A percentile compares a stretch with the other conserved stretches of the same genome.
Conservation (phyloP, 2,329 filamentous ascomycete species). For the Grosmannia serpens region DNA sequence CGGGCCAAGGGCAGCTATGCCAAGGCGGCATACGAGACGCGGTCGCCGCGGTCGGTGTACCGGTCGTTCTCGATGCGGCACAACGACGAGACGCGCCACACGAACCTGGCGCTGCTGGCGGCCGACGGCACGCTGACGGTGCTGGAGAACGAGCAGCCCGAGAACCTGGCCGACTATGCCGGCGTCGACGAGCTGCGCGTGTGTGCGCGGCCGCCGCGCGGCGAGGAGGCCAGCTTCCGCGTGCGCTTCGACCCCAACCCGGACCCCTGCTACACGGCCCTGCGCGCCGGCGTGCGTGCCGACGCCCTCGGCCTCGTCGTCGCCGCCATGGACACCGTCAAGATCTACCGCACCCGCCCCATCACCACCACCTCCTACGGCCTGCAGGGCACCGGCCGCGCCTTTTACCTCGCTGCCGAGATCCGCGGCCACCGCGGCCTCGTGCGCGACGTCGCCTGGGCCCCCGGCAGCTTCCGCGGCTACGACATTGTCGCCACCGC, state of each 20-base stretch:
- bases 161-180: constrained; percentile 66
- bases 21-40: constrained; percentile 43
- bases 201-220: constrained; percentile 57
- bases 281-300: constrained; percentile 68
- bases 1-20: constrained; percentile 31
- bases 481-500: constrained; percentile 87
- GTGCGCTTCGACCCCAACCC: constrained; percentile 84
- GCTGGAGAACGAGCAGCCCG: constrained; percentile 76
- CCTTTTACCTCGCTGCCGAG: constrained; percentile 77
- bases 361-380: constrained; percentile 40
- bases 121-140: constrained; percentile 64
- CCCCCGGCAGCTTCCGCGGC: constrained; percentile 78
- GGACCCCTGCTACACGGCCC: constrained; percentile 63
- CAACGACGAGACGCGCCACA: constrained; percentile 68
- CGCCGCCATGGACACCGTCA: constrained; percentile 72
- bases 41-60: constrained; percentile 53
- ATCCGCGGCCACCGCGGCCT: constrained; percentile 63
- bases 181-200: constrained; percentile 67
- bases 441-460: constrained; percentile 84
- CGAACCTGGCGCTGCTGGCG: constrained; percentile 74
- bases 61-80: constrained; percentile 77
- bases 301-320: constrained; percentile 75
- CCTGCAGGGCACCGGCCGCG: constrained; percentile 48
- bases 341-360: constrained; percentile 67
- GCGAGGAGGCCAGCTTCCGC: constrained; percentile 78